Conservation (phyloP, 805 yeast genomes). For the Nakazawaea wyomingensis region DNA sequence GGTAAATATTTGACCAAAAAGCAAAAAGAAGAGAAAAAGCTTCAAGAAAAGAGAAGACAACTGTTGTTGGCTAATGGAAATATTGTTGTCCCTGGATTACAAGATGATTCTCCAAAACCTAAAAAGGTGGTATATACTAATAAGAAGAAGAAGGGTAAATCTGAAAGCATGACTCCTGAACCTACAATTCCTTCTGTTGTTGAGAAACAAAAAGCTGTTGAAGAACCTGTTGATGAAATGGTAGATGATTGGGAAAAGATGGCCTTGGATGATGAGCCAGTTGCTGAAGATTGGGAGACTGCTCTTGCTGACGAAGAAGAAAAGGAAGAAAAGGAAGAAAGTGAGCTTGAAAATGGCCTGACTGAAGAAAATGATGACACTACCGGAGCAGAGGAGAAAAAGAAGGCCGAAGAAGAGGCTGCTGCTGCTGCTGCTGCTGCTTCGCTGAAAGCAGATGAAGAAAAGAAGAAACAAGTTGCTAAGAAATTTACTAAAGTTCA, state of each 20-base stretch:
- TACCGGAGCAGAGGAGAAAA: conserved; percentile 21
- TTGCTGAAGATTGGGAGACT: conserved; percentile 50
- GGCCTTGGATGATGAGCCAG: conserved; percentile 56
- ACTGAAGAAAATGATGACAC: conserved; percentile 22
- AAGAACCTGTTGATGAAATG: conserved; percentile 31
- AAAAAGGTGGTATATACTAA: conserved; percentile 68
- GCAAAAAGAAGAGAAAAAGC: conserved; percentile 87
- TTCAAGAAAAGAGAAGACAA: conserved; percentile 84
- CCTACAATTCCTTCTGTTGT: conserved; percentile 28
- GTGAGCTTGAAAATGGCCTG: conserved; percentile 14
- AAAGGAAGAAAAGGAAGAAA: conserved; percentile 25
- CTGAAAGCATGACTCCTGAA: conserved; percentile 27
- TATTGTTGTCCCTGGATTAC: conserved; percentile 71
- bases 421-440: conserved; percentile 20
- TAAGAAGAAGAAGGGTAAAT: conserved; percentile 51
- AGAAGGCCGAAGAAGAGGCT: conserved; percentile 22
- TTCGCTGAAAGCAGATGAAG: conserved; percentile 10
- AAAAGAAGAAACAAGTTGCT: conserved; percentile 16
- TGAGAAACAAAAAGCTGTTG: conserved; percentile 23
- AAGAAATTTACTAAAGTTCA: conserved; percentile 30
- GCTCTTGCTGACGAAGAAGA: conserved; percentile 26
- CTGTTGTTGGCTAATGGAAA: conserved; percentile 72
- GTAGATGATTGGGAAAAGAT: conserved; percentile 85
- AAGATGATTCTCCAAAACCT: conserved; percentile 35
- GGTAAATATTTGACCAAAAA: conserved; percentile 92